Base-by-base conservation (phyloP, 306 rosid genomes). In the Malus sieversii region DNA sequence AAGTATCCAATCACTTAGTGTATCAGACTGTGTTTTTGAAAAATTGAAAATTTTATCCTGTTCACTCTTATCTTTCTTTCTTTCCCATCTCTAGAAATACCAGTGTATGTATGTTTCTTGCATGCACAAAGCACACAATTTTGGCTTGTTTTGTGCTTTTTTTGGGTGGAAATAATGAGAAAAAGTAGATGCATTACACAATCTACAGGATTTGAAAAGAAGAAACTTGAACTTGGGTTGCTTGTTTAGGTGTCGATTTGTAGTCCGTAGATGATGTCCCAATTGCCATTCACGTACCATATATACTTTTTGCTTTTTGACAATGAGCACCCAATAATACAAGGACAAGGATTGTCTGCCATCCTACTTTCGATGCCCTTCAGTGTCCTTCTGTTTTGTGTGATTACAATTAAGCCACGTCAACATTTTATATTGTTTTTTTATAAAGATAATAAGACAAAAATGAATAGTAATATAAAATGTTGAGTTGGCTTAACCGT, bases 41-140 rank as follows among this genome's bases (percentile, higher is more conserved):
- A 35, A 35, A 35, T 35, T 35, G 0, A 35, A 35, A 33, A 5
- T 1, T 35, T 35, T 6, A 2, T 35, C 9, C 72, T 80, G 16
- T 48, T 18, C 55, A 48, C 20, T 48, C 84, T 77, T 81, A 76
- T 70, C 70, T 80, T 77, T 22, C 67, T 66, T 66, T 25, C 30
- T 59, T 82, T 45, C 79, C 59, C 75, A 58, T 76, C 42, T 27
- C 63, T 22, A 10, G 11, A 51, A 51, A 5, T 5, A 16, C 20
- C 18, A 2, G 20, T 51, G 20, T 16, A 15, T 18, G 1, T 51
- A 18, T 51, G 3, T 51, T 51, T 15, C 55, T 51, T 51, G 18
- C 18, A n/a, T 30, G 6, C 48, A 38, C 35, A 38, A 58, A 32
- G 74, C 51, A 32, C 30, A 71, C 65, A 63, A 30, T 15, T 15